Base-by-base conservation (phyloP, 306 rosid genomes). In the Cucumis hystrix region DNA sequence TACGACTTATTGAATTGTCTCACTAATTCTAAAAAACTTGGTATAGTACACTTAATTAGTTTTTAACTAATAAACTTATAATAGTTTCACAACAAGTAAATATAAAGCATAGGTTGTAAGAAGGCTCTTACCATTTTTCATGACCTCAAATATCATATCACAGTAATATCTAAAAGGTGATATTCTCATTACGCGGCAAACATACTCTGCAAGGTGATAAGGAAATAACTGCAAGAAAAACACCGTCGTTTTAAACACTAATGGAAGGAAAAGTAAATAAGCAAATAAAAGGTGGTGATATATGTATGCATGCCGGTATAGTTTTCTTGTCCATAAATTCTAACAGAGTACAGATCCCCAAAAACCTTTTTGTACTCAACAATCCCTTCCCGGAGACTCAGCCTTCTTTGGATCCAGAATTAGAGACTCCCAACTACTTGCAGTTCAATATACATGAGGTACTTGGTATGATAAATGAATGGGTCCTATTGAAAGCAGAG, bases 61-160 rank as follows among this genome's bases (percentile, higher is more conserved):
- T 41, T 6, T 70, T 23, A 47, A 47, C 7, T 21, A 49, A 25
- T 51, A 51, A 6, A 72, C 25, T 72, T 72, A 49, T 1, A 47
- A 47, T 43, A 23, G 58, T 23, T 12, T 15, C 40, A 25, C 75
- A 25, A 20, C 37, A 72, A 49, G 60, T 47, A 23, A 49, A 25
- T 71, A 7, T 12, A 72, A 25, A 4, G 60, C 57, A 83, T 83
- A 80, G 80, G 78, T 76, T 65, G 80, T 65, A 70, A 80, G 55
- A 55, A 80, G 65, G 75, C 45, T 63, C 70, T 88, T 89, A 91
- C 98, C 98, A 76, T 88, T 93, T 88, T 77, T 93, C 98, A 93
- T 91, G 72, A 93, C 98, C 83, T 93, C 97, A 71, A 93, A 93
- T 80, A 93, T 78, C 97, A 93, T 93, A 87, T 93, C 97, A 78